A percentile compares a stretch with the other conserved stretches of the same genome.
phyloP scores from a whole-genome alignment of 345 rosid species.

The Citrus unshiu region DNA sequence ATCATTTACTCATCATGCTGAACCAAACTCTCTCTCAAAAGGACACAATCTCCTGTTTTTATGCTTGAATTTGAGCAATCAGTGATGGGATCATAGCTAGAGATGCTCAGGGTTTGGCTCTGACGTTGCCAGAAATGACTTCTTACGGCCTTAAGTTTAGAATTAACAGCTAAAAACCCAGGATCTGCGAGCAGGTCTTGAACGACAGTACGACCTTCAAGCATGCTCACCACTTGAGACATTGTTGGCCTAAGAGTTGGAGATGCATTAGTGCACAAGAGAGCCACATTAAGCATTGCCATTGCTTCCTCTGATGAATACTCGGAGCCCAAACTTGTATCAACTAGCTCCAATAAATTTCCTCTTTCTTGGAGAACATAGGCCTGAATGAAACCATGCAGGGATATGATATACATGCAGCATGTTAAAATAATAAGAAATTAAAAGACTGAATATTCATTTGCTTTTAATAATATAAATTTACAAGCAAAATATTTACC shows the following conservation, averaged over 20 bases:
- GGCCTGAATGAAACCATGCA: slow-evolving; percentile 37
- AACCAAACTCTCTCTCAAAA: slow-evolving; percentile 24
- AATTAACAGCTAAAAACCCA: slow-evolving; percentile 54
- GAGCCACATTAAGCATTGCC: slow-evolving; percentile 74
- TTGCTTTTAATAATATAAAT: no score
- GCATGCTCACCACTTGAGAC: slow-evolving; percentile 87
- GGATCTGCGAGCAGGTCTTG: slow-evolving; percentile 73
- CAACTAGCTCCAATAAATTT: slow-evolving; percentile 55
- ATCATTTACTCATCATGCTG: neutral
- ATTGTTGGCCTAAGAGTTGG: slow-evolving; percentile 84
- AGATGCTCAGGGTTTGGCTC: slow-evolving; percentile 47
- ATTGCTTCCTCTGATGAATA: slow-evolving; percentile 67
- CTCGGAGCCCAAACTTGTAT: slow-evolving; percentile 48
- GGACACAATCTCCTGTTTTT: slow-evolving; percentile 28
- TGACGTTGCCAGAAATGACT: slow-evolving; percentile 82
- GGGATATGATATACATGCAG: neutral
- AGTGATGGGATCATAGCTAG: slow-evolving; percentile 28
- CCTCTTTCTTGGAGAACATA: slow-evolving; percentile 76
- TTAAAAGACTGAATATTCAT: neutral
- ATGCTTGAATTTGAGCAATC: slow-evolving; percentile 27
- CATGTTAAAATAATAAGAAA: no score
- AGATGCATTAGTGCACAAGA: slow-evolving; percentile 74
- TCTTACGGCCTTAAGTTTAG: slow-evolving; percentile 64
- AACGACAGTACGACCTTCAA: slow-evolving; percentile 66
- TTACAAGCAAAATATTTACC: slow-evolving; percentile 32